Evolutionary conservation across 2,329 filamentous ascomycete species (phyloP).

Genomic region (Stagonosporopsis vannaccii): DNA sequence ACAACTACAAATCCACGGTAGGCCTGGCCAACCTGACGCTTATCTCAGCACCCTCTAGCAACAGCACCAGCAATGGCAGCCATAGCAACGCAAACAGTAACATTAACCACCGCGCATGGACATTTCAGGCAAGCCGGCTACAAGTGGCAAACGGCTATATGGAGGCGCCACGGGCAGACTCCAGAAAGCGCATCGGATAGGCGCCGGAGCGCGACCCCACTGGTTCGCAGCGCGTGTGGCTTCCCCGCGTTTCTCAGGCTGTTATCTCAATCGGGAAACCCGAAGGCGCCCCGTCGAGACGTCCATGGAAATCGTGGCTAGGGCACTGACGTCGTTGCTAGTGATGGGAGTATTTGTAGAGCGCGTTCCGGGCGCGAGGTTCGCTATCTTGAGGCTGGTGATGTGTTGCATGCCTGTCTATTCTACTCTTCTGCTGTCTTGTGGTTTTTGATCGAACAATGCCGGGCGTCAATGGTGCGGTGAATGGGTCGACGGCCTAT

Average conservation of each 20-base stretch:
- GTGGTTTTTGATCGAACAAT: not conserved
- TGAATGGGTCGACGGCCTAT: conserved; percentile 23
- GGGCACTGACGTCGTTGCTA: conserved; percentile 1
- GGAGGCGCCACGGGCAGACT: not conserved
- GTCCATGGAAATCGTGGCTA: not conserved
- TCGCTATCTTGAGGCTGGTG: not conserved
- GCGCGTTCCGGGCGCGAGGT: not conserved
- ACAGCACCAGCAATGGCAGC: too few species aligned
- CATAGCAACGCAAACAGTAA: not conserved
- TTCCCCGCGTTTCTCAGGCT: conserved; percentile 10
- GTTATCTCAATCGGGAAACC: conserved; percentile 5
- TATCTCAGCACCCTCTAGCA: too few species aligned
- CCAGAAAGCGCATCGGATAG: too few species aligned
- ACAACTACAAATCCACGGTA: too few species aligned
- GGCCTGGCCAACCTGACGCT: too few species aligned
- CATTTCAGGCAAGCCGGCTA: conserved; percentile 2
- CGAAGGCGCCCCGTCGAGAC: not conserved
- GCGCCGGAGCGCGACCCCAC: conserved; percentile 8
- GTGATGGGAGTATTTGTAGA: conserved; percentile 1
- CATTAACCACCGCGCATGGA: not conserved
- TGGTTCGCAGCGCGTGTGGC: conserved; percentile 7
- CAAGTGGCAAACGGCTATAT: conserved; percentile 13
- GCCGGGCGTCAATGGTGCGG: conserved; percentile 1
- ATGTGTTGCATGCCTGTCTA: not conserved
- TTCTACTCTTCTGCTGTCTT: too few species aligned